phyloP scores from a whole-genome alignment of 2,329 filamentous ascomycete species.

The Lachnellula hyalina region DNA sequence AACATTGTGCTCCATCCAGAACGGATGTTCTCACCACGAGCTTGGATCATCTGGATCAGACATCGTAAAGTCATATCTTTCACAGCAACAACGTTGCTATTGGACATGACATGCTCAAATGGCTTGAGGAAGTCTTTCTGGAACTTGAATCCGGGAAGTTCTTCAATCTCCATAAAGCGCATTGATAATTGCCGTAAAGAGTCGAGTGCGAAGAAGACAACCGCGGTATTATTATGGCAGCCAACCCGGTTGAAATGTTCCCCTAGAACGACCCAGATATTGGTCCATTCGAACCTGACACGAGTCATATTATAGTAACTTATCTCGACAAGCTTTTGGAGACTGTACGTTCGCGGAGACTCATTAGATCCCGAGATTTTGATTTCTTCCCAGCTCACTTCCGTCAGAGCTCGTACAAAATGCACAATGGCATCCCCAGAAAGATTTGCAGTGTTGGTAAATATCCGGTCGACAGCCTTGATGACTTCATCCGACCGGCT shows the following conservation, averaged over 20 bases:
- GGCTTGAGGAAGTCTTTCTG: constrained; percentile 99
- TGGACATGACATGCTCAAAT: constrained; percentile 95
- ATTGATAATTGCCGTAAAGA: constrained; percentile 93
- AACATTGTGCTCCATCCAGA: constrained; percentile 99
- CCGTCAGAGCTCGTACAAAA: constrained; percentile 85
- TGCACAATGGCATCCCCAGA: constrained; percentile 92
- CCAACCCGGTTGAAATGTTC: constrained; percentile 98
- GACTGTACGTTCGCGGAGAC: constrained; percentile 89
- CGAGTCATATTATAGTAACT: constrained; percentile 99
- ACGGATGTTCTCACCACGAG: constrained; percentile 90
- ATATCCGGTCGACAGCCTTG: constrained; percentile 89
- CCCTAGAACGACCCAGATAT: constrained; percentile 95
- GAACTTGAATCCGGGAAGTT: constrained; percentile 97
- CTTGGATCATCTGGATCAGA: constrained; percentile 98
- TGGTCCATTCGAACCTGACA: constrained; percentile 97
- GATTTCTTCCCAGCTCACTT: constrained; percentile 99
- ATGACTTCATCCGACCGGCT: constrained; percentile 90
- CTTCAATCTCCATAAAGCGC: constrained; percentile 98
- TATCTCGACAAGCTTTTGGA: constrained; percentile 98
- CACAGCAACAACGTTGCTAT: constrained; percentile 83
- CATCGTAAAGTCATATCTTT: constrained; percentile 97
- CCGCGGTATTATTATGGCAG: constrained; percentile 91
- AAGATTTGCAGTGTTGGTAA: constrained; percentile 90
- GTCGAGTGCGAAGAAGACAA: constrained; percentile 96
- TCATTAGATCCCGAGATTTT: constrained; percentile 95